These are phyloP conservation scores for Entrophospora sp. DNA, from an alignment of 192 early-diverging fungal genomes.

Conservation along the genomic window DNA sequence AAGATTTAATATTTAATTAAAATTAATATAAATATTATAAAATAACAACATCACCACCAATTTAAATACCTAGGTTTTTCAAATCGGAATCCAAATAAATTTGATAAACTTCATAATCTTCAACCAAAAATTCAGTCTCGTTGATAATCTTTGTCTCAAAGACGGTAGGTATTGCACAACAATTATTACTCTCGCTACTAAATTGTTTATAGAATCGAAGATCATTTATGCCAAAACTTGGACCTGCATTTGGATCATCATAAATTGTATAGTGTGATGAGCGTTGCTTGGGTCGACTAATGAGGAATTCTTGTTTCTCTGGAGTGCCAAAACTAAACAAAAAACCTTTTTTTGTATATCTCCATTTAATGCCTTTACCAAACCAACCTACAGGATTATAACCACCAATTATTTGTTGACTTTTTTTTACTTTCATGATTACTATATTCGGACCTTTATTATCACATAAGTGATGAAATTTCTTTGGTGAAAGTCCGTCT, in stretches of 20 bases:
- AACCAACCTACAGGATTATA: neutral
- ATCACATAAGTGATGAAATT: neutral
- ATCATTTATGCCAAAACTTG: neutral
- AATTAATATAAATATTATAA: no score
- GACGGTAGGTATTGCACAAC: no score
- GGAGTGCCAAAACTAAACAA: neutral
- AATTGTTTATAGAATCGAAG: neutral
- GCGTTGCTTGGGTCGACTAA: neutral
- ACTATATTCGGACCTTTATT: neutral
- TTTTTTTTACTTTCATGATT: neutral
- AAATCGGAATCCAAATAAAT: no score
- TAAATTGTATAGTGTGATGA: neutral
- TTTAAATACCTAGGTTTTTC: no score
- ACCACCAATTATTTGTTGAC: neutral
- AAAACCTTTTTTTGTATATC: neutral
- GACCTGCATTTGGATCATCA: neutral
- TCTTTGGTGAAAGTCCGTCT: neutral
- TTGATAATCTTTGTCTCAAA: neutral
- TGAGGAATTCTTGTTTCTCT: neutral
- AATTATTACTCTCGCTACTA: neutral
- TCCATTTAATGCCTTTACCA: neutral
- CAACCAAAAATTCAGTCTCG: neutral
- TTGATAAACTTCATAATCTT: neutral
- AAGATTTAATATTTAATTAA: no score
- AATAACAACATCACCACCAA: no score